These are phyloP conservation scores for Paracamarosporium sp. DNA, from an alignment of 2,329 filamentous ascomycete genomes.

Conservation along the genomic window DNA sequence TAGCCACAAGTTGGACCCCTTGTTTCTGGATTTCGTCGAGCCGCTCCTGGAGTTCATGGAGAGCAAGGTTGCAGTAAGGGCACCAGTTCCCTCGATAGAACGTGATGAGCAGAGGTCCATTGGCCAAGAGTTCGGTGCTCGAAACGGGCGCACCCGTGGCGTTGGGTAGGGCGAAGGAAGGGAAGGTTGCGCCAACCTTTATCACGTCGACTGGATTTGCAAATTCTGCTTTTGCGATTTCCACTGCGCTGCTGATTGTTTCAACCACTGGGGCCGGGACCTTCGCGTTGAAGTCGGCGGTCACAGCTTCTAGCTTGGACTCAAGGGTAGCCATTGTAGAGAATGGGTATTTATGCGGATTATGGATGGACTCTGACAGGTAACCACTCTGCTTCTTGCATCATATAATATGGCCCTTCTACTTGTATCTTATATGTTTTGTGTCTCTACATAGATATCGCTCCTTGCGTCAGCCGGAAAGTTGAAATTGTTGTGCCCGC, in stretches of 20 bases:
- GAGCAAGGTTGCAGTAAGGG: slow-evolving; percentile 54
- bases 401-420: too few relatives aligned
- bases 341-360: neutral
- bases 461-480: too few relatives aligned
- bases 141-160: slow-evolving; percentile 44
- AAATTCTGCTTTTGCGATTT: neutral
- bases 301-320: neutral
- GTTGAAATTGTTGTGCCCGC: too few relatives aligned
- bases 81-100: slow-evolving; percentile 59
- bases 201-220: neutral
- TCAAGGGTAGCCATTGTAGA: slow-evolving; percentile 7
- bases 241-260: neutral
- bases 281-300: neutral
- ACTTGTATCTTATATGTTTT: too few relatives aligned
- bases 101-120: slow-evolving; percentile 46
- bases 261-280: neutral
- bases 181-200: slow-evolving; percentile 2
- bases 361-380: too few relatives aligned
- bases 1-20: slow-evolving; percentile 51
- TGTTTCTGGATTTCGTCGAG: slow-evolving; percentile 45
- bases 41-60: slow-evolving; percentile 44
- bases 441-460: too few relatives aligned
- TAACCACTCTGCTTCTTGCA: too few relatives aligned
- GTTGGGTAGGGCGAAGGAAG: slow-evolving; percentile 19
- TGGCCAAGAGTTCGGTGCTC: slow-evolving; percentile 36